Conservation (phyloP, 805 yeast genomes). For the Wickerhamiella australiensis region DNA sequence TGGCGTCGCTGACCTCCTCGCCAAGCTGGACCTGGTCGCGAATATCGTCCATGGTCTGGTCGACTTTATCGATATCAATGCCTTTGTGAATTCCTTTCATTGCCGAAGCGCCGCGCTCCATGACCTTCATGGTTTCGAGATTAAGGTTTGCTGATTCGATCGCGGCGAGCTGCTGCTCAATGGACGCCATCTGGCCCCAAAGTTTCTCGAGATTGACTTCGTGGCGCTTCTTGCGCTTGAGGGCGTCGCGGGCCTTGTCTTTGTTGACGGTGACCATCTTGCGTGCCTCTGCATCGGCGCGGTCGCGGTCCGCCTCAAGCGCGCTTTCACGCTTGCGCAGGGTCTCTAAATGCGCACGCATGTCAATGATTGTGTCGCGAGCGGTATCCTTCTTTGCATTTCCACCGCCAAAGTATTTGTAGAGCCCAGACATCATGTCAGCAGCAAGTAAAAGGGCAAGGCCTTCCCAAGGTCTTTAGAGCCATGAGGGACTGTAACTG, state of each 20-base stretch:
- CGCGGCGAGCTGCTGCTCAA: constrained; percentile 80
- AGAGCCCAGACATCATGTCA: constrained; percentile 7
- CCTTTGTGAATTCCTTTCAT: constrained; percentile 94
- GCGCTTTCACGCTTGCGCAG: constrained; percentile 73
- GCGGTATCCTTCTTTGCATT: constrained; percentile 66
- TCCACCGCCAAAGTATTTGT: constrained; percentile 41
- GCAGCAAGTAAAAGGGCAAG: neutral
- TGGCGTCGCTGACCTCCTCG: constrained; percentile 92
- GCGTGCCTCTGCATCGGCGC: constrained; percentile 71
- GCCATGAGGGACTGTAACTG: too few relatives aligned
- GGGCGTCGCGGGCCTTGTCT: constrained; percentile 69
- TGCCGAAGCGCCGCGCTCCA: constrained; percentile 95
- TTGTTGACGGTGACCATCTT: constrained; percentile 61
- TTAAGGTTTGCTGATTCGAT: constrained; percentile 93
- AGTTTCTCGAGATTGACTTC: constrained; percentile 69
- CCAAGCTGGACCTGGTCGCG: constrained; percentile 92
- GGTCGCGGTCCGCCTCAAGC: constrained; percentile 68
- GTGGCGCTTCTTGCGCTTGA: constrained; percentile 73
- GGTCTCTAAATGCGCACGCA: constrained; percentile 80
- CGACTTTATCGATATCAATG: constrained; percentile 91
- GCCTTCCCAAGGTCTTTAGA: too few relatives aligned
- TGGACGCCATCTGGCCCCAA: constrained; percentile 75
- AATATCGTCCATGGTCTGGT: constrained; percentile 94
- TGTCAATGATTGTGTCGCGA: constrained; percentile 79
- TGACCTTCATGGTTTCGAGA: constrained; percentile 95